phyloP scores from a whole-genome alignment of 2,329 filamentous ascomycete species.

The Aureobasidium sp. region DNA sequence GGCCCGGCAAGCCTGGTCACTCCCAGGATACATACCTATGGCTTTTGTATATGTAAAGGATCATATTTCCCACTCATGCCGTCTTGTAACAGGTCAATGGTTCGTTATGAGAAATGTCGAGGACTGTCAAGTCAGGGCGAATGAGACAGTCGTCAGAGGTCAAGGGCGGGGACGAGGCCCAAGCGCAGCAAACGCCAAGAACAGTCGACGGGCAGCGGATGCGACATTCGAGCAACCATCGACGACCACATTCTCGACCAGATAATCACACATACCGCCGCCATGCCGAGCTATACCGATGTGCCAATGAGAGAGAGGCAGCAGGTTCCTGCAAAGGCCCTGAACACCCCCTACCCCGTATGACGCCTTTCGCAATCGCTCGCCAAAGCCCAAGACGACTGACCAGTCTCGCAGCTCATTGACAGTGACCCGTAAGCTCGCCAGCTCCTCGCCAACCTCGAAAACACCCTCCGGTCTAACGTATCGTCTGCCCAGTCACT shows the following conservation, averaged over 20 bases:
- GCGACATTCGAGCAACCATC: constrained; percentile 4
- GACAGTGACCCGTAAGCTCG: constrained; percentile 88
- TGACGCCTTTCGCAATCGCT: constrained; percentile 30
- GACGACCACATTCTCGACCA: background rate
- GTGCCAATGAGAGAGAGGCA: constrained; percentile 10
- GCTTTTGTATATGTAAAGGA: too few relatives aligned
- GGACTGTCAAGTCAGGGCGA: too few relatives aligned
- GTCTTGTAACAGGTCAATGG: too few relatives aligned
- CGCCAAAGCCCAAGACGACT: constrained; percentile 9
- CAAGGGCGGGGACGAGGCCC: background rate
- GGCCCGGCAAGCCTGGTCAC: background rate
- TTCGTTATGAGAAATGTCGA: too few relatives aligned
- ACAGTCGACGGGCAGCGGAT: background rate
- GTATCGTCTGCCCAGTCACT: constrained; percentile 53
- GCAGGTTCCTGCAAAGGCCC: constrained; percentile 60
- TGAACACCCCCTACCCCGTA: constrained; percentile 81
- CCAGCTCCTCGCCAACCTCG: constrained; percentile 14
- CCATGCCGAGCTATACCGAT: constrained; percentile 11
- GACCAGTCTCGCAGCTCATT: constrained; percentile 62
- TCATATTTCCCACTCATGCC: too few relatives aligned
- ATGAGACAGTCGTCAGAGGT: background rate
- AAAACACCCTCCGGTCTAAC: constrained; percentile 13
- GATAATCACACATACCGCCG: constrained; percentile 2
- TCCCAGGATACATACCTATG: too few relatives aligned
- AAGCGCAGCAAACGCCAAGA: background rate